phyloP scores from a whole-genome alignment of 1,284 basidiomycete genomes.

The Ganoderma meredithae region DNA sequence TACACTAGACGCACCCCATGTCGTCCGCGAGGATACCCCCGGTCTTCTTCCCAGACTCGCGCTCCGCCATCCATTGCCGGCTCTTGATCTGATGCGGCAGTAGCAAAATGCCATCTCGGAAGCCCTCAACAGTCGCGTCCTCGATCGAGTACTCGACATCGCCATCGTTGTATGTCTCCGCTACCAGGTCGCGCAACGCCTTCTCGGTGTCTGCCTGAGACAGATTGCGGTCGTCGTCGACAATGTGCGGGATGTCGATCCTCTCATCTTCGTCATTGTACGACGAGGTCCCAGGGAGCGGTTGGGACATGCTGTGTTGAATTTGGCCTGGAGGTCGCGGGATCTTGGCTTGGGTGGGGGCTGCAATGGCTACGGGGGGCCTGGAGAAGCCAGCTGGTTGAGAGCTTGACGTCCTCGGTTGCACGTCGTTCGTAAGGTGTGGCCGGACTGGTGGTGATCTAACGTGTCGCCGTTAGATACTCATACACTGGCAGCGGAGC shows the following conservation, averaged over 20 bases:
- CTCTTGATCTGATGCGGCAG: constrained; percentile 91
- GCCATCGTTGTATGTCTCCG: constrained; percentile 47
- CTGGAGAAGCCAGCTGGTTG: constrained; percentile 20
- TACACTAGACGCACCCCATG: constrained; percentile 70
- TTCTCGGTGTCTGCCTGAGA: constrained; percentile 66
- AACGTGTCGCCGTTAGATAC: background rate
- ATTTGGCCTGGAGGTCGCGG: constrained; percentile 17
- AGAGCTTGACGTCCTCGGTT: background rate
- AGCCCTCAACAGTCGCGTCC: constrained; percentile 76
- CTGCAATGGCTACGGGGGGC: constrained; percentile 21
- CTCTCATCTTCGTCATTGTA: constrained; percentile 29
- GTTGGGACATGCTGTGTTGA: background rate
- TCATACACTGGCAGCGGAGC: background rate
- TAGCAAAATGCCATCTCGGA: constrained; percentile 71
- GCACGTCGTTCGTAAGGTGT: constrained; percentile 22
- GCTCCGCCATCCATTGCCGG: constrained; percentile 86
- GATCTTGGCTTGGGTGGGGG: constrained; percentile 15
- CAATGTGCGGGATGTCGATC: constrained; percentile 44
- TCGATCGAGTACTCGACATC: constrained; percentile 61
- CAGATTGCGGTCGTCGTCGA: constrained; percentile 47
- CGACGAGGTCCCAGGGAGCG: constrained; percentile 9
- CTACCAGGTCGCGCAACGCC: constrained; percentile 67
- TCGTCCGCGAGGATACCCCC: constrained; percentile 95
- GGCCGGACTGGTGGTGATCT: constrained; percentile 28
- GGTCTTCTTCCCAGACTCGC: constrained; percentile 80